Evolutionary conservation across 2,329 filamentous ascomycete species (phyloP).

Genomic region (Diaporthe australafricana): DNA sequence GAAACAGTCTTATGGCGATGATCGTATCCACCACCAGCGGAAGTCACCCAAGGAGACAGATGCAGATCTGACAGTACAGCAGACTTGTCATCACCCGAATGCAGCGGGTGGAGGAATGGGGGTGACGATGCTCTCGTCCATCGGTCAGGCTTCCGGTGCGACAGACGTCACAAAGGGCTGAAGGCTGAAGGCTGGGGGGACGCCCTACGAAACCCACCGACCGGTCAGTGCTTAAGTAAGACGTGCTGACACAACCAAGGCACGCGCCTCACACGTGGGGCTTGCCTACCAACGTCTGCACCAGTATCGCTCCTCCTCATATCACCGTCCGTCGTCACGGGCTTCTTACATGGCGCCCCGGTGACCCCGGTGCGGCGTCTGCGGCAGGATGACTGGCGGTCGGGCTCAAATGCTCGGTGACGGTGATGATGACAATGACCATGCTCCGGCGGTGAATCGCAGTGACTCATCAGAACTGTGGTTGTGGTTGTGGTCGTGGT

Average conservation of each 20-base stretch:
- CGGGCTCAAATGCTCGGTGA: background rate
- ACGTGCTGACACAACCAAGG: conserved; percentile 26
- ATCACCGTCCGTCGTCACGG: conserved; percentile 19
- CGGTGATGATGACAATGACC: background rate
- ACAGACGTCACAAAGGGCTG: conserved; percentile 7
- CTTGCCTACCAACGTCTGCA: background rate
- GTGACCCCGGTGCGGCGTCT: conserved; percentile 5
- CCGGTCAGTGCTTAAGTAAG: conserved; percentile 31
- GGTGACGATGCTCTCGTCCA: background rate
- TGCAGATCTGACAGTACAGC: conserved; percentile 20
- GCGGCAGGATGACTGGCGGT: background rate
- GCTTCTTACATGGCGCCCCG: conserved; percentile 5
- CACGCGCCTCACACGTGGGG: background rate
- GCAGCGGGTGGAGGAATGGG: too few species aligned
- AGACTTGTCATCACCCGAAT: too few species aligned
- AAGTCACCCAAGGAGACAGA: background rate
- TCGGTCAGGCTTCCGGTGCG: background rate
- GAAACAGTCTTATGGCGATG: conserved; percentile 36
- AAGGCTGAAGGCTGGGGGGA: background rate
- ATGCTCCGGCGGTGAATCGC: background rate
- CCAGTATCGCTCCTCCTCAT: background rate
- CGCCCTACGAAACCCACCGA: background rate
- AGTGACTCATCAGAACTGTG: conserved; percentile 9
- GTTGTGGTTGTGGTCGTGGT: background rate
- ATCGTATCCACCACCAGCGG: conserved; percentile 26